Base-by-base conservation (phyloP, 768 basidiomycete genomes). In the Naganishia onofrii region DNA sequence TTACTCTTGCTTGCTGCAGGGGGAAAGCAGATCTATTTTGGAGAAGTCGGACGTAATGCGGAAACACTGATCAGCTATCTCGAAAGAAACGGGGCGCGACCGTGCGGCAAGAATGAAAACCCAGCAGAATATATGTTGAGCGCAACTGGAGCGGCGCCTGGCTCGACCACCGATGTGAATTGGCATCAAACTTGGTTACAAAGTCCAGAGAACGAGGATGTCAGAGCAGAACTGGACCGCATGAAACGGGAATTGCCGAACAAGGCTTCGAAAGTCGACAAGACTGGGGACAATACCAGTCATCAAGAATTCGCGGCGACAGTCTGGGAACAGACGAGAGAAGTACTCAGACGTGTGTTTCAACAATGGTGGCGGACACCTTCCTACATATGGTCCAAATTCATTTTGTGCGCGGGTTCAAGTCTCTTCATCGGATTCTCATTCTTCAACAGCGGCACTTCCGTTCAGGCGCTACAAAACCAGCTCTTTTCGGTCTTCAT, bases 21-120 rank as follows among this genome's bases (percentile, higher is more conserved):
- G 0, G 93, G 93, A 9, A 88, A 91, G 79, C 93, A 91, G 0
- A 90, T 93, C 21, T 95, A 94, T 84, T 94, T 91, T 76, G 93
- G 92, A 48, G 89, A 90, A 70, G 91, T 94, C 58, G 93, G 92
- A 53, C 78, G 83, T 52, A 89, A 91, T 72, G 89, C 91, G 5
- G 75, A 81, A 1, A 83, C 87, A 36, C 82, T 94, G 60, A 87
- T 86, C 34, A 84, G 87, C 5, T 95, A 95, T 82, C 91, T 93
- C 77, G 86, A 87, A 28, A 84, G 84, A 17, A 82, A 90, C 71
- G 91, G 92, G 17, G 92, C 89, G 0, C 71, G 79, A 32, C 58
- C 67, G 17, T 93, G 91, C 78, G 90, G 91, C 2, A n/a, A n/a
- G 23, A 88, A 88, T 71, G 88, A 88, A 76, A 95, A 95, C 78